phyloP scores from a whole-genome alignment of 768 basidiomycete genomes.

The Boletus speciosus region DNA sequence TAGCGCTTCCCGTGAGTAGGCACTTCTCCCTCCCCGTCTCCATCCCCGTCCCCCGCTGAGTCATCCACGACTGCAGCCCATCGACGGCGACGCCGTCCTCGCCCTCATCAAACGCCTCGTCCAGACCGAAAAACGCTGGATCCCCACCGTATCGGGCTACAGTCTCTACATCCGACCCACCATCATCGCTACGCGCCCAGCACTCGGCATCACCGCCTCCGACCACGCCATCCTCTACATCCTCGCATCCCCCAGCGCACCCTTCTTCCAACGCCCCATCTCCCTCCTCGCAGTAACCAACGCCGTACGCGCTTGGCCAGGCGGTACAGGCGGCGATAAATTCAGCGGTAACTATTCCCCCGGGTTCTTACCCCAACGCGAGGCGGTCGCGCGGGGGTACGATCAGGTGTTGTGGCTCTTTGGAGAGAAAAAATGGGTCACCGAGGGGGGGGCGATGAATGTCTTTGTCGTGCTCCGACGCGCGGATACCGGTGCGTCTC shows the following conservation, averaged over 20 bases:
- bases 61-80: slow-evolving; percentile 26
- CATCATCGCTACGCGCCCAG: slow-evolving; percentile 47
- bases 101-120: slow-evolving; percentile 65
- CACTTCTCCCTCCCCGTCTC: background rate
- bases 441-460: slow-evolving; percentile 78
- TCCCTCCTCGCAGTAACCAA: slow-evolving; percentile 63
- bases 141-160: slow-evolving; percentile 68
- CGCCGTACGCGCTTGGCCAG: slow-evolving; percentile 77
- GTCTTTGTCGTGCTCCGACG: slow-evolving; percentile 64
- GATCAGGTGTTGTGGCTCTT: slow-evolving; percentile 78
- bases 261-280: slow-evolving; percentile 53
- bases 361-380: slow-evolving; percentile 58
- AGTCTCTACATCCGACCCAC: slow-evolving; percentile 88
- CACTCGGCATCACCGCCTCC: slow-evolving; percentile 68
- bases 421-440: slow-evolving; percentile 52
- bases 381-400: slow-evolving; percentile 65
- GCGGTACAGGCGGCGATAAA: slow-evolving; percentile 65
- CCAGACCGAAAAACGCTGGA: slow-evolving; percentile 75
- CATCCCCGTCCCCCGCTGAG: too few relatives aligned
- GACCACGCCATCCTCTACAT: slow-evolving; percentile 83
- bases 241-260: slow-evolving; percentile 61
- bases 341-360: slow-evolving; percentile 66
- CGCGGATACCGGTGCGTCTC: slow-evolving; percentile 46
- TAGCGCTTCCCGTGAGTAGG: slow-evolving; percentile 63
- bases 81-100: slow-evolving; percentile 46